Evolutionary conservation across 352 stramenopile genomes (phyloP).

Genomic region (Phytophthora megakarya): DNA sequence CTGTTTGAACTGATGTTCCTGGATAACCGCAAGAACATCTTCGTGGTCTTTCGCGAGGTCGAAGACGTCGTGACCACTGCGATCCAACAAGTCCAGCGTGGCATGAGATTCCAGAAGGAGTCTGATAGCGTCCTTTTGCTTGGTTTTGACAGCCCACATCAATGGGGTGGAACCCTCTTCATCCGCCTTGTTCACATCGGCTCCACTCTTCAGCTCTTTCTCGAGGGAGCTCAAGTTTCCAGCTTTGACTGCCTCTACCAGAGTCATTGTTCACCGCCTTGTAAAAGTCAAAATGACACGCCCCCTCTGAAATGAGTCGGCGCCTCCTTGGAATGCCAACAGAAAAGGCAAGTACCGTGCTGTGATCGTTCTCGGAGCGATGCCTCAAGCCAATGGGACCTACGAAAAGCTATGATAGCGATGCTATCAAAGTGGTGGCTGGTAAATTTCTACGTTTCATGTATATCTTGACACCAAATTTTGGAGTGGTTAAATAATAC

Average conservation of each 20-base stretch:
- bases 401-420: too few species aligned
- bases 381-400: too few species aligned
- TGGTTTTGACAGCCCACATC: slow-evolving; percentile 19
- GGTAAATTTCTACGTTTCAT: too few species aligned
- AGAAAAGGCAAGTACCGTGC: neutral
- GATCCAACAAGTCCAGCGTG: slow-evolving; percentile 15
- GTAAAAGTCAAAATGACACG: neutral
- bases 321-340: neutral
- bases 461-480: too few species aligned
- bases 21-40: neutral
- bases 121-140: slow-evolving; percentile 1
- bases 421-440: too few species aligned
- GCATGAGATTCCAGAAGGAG: slow-evolving; percentile 15
- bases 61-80: slow-evolving; percentile 4
- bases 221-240: slow-evolving; percentile 5
- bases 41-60: slow-evolving; percentile 1
- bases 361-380: too few species aligned
- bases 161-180: slow-evolving; percentile 1
- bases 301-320: neutral
- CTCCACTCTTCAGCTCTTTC: neutral
- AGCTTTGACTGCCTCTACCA: slow-evolving; percentile 2
- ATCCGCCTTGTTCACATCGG: slow-evolving; percentile 16
- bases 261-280: neutral
- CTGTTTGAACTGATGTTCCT: slow-evolving; percentile 6
- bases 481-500: too few species aligned